Conservation (phyloP, 208 protist genomes). For the Trypanosoma vivax region DNA sequence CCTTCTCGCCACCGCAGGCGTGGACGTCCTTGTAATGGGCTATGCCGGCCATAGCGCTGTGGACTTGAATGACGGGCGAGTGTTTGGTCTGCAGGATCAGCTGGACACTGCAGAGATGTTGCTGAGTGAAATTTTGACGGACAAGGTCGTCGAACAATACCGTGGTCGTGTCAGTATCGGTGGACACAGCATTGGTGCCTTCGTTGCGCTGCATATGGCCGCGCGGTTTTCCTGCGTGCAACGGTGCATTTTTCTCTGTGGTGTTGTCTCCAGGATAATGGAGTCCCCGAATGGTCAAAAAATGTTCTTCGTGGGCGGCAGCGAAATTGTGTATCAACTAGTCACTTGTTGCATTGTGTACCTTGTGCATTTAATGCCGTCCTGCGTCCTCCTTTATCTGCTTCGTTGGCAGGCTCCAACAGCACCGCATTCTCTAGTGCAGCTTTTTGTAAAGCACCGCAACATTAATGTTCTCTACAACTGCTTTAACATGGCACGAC, state of each 20-base stretch:
- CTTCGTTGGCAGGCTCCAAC: conserved; percentile 20
- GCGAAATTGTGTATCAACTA: conserved; percentile 25
- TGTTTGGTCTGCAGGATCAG: conserved; percentile 66
- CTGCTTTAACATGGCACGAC: conserved; percentile 39
- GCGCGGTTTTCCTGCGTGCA: conserved; percentile 35
- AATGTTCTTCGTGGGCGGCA: conserved; percentile 26
- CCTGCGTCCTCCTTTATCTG: not conserved
- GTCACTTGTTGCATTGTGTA: conserved; percentile 18
- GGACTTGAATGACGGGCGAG: conserved; percentile 44
- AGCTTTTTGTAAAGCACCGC: conserved; percentile 23
- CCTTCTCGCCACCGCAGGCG: conserved; percentile 11
- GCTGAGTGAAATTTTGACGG: conserved; percentile 5
- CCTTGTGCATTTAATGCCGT: conserved; percentile 9
- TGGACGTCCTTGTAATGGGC: conserved; percentile 76
- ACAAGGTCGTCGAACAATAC: conserved; percentile 24
- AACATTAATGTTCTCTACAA: conserved; percentile 29
- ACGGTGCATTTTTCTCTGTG: conserved; percentile 59
- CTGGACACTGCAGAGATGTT: conserved; percentile 58
- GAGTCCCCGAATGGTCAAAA: conserved; percentile 51
- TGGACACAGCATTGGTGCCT: conserved; percentile 80
- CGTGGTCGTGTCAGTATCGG: conserved; percentile 42
- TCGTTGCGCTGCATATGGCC: conserved; percentile 59
- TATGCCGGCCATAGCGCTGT: conserved; percentile 60
- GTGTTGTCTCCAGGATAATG: conserved; percentile 46
- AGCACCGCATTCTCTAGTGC: conserved; percentile 9